A percentile compares a stretch with the other conserved stretches of the same genome.
Evolutionary conservation across 2,329 filamentous ascomycete species (phyloP).

Genomic region (Hymenotorrendiella dingleyae): DNA sequence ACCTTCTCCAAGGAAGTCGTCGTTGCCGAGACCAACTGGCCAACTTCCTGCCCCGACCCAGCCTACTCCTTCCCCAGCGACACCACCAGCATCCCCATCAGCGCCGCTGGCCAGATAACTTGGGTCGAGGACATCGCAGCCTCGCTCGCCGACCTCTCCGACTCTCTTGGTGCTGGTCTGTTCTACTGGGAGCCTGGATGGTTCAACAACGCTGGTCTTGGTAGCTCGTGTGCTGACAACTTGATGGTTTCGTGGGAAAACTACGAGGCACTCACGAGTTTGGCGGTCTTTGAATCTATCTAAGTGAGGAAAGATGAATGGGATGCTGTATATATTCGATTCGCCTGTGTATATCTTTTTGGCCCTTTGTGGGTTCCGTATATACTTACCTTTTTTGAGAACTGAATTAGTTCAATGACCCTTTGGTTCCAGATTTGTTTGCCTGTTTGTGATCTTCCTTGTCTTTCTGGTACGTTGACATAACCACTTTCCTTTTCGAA

Average conservation of each 20-base stretch:
- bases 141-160: conserved; percentile 45
- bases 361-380: too few species aligned
- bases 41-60: conserved; percentile 54
- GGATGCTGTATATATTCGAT: too few species aligned
- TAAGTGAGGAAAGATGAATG: too few species aligned
- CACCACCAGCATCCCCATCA: conserved; percentile 53
- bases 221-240: conserved; percentile 60
- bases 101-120: conserved; percentile 53
- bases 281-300: conserved; percentile 44
- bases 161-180: conserved; percentile 46
- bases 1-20: conserved; percentile 60
- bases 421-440: too few species aligned
- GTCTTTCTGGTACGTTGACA: too few species aligned
- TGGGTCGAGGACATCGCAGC: conserved; percentile 56
- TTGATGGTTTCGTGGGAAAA: conserved; percentile 53
- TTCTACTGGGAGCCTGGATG: conserved; percentile 74
- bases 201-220: conserved; percentile 58
- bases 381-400: too few species aligned
- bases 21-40: conserved; percentile 70
- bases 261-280: conserved; percentile 49
- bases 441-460: too few species aligned
- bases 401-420: too few species aligned
- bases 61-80: conserved; percentile 55
- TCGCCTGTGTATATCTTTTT: too few species aligned
- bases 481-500: too few species aligned